These are phyloP conservation scores for Tetrapisispora fleetii DNA, from an alignment of 805 yeast genomes.

Conservation along the genomic window DNA sequence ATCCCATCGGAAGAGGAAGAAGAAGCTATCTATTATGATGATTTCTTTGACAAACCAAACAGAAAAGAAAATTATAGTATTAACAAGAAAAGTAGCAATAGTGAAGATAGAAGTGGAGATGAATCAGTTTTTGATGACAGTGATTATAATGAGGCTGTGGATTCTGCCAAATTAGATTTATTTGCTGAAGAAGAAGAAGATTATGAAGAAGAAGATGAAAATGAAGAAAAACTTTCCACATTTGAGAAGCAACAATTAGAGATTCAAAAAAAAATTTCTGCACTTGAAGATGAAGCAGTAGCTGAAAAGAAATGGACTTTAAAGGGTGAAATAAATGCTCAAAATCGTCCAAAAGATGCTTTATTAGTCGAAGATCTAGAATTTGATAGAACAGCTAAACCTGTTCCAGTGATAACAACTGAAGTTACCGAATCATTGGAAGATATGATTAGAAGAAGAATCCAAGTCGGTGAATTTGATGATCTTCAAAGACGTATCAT, in stretches of 20 bases:
- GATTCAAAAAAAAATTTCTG: slow-evolving; percentile 65
- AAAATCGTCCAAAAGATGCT: slow-evolving; percentile 76
- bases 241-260: slow-evolving; percentile 76
- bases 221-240: slow-evolving; percentile 42
- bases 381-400: slow-evolving; percentile 88
- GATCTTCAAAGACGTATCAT: slow-evolving; percentile 70
- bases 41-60: slow-evolving; percentile 45
- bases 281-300: slow-evolving; percentile 76
- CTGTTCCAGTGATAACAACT: slow-evolving; percentile 89
- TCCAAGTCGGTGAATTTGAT: slow-evolving; percentile 66
- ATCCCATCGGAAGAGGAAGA: slow-evolving; percentile 43
- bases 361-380: slow-evolving; percentile 72
- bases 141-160: slow-evolving; percentile 52
- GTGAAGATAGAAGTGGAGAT: slow-evolving; percentile 21
- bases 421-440: slow-evolving; percentile 82
- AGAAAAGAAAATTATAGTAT: slow-evolving; percentile 4
- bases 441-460: slow-evolving; percentile 78
- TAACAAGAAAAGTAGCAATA: slow-evolving; percentile 6
- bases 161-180: slow-evolving; percentile 52
- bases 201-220: slow-evolving; percentile 13
- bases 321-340: slow-evolving; percentile 83
- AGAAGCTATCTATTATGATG: slow-evolving; percentile 52
- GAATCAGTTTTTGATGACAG: slow-evolving; percentile 41
- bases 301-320: slow-evolving; percentile 90
- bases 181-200: slow-evolving; percentile 37